phyloP scores from a whole-genome alignment of 495 filamentous ascomycete genomes.

The Talaromyces stipitatus region DNA sequence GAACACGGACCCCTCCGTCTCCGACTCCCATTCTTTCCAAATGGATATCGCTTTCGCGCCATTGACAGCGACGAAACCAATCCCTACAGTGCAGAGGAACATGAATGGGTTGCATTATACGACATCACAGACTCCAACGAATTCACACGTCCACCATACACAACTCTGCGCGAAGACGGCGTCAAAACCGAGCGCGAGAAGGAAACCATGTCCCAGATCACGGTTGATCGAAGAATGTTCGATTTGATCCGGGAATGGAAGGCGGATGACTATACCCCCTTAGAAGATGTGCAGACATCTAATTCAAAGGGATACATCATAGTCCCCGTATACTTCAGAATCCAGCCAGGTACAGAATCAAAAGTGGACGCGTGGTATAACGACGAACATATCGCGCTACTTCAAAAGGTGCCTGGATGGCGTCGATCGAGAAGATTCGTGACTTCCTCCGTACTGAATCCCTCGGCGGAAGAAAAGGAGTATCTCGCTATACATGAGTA shows the following conservation, averaged over 20 bases:
- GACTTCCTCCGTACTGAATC: slow-evolving; percentile 45
- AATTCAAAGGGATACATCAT: slow-evolving; percentile 55
- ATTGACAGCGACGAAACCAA: slow-evolving; percentile 35
- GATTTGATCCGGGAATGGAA: slow-evolving; percentile 51
- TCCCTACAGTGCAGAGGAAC: slow-evolving; percentile 24
- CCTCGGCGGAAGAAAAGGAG: slow-evolving; percentile 41
- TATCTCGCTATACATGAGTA: slow-evolving; percentile 67
- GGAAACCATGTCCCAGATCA: slow-evolving; percentile 67
- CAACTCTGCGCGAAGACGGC: slow-evolving; percentile 51
- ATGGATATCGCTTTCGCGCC: slow-evolving; percentile 71
- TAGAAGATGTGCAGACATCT: slow-evolving; percentile 46
- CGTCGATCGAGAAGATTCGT: slow-evolving; percentile 57
- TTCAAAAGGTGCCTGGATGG: slow-evolving; percentile 71
- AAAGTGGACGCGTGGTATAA: slow-evolving; percentile 59
- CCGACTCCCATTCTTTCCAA: slow-evolving; percentile 61
- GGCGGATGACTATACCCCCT: slow-evolving; percentile 42
- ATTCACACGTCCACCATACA: slow-evolving; percentile 59
- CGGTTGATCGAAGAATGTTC: slow-evolving; percentile 60
- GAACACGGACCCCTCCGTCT: slow-evolving; percentile 76
- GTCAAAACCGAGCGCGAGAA: slow-evolving; percentile 67
- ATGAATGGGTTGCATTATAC: slow-evolving; percentile 71
- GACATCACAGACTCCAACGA: slow-evolving; percentile 68
- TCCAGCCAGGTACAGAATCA: slow-evolving; percentile 47
- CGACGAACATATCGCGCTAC: slow-evolving; percentile 63
- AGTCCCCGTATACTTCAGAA: slow-evolving; percentile 50